Evolutionary conservation across 2,329 filamentous ascomycete species (phyloP), one percentile per base, ranked within the genome.

Genomic region (Xylaria sp.): DNA sequence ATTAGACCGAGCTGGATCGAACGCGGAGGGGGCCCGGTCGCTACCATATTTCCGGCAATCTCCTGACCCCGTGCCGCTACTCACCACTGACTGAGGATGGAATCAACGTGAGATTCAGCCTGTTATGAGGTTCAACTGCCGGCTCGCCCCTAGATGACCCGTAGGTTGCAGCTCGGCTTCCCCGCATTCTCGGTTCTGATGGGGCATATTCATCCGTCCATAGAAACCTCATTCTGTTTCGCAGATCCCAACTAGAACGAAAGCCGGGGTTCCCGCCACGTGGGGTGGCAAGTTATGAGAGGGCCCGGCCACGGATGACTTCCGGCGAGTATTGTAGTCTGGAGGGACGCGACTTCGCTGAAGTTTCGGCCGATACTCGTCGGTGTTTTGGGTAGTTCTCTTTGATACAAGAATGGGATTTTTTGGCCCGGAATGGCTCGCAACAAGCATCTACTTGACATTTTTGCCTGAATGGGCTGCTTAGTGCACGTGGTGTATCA

Each of bases 121-220:
- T 20, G 20, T 43, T 49, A 55, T 36, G 39, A 54, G 60, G n/a
- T 23, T 39, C 1, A 62, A 62, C 48, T 62, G 49, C 48, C 7
- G 59, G 31, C 20, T 56, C 41, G 36, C 49, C 39, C 25, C 51
- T 36, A 46, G 25, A 48, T 48, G 39, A 52, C 15, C 39, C 31
- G 39, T 39, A 56, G 23, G 9, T 23, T 43, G 25, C 39, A 56
- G n/a, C 61, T 56, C 28, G 7, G 48, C 13, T 7, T 56, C 39
- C 23, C 61, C 61, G 39, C 39, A 63, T 49, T 56, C 23, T 56
- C 52, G 13, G 25, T 9, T 15, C 28, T 63, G n/a, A 33, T 63
- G 28, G 15, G 41, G 28, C n/a, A 28, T 28, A 28, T 63, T 63
- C 52, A 63, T 63, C 61, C 41, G n/a, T 63, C 39, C 52, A 49